phyloP scores from a whole-genome alignment of 2,329 filamentous ascomycete genomes.

The Calonectria honghensis region DNA sequence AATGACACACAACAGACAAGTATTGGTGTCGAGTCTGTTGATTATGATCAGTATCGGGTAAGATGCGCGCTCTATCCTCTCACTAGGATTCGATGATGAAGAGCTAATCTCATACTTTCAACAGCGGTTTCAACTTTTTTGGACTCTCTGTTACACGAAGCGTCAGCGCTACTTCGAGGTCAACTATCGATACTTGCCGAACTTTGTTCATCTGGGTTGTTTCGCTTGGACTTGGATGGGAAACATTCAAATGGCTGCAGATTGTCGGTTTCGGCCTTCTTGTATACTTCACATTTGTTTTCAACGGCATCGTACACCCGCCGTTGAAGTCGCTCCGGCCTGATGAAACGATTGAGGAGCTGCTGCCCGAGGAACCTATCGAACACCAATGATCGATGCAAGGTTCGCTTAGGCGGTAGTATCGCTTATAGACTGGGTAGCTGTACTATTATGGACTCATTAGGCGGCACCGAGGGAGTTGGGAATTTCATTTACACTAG shows the following conservation, averaged over 20 bases:
- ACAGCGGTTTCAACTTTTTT: conserved; percentile 98
- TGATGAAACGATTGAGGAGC: conserved; percentile 73
- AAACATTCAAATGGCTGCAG: conserved; percentile 98
- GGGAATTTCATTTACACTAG: conserved; percentile 8
- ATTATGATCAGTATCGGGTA: conserved; percentile 99
- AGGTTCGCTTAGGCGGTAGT: neutral
- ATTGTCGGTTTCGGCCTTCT: conserved; percentile 90
- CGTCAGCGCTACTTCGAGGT: conserved; percentile 93
- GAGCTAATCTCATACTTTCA: conserved; percentile 46
- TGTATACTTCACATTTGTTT: conserved; percentile 97
- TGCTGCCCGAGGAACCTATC: conserved; percentile 89
- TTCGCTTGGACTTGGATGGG: conserved; percentile 94
- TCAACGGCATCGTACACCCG: conserved; percentile 93
- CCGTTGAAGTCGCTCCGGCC: conserved; percentile 82
- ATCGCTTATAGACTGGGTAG: conserved; percentile 11
- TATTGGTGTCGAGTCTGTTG: conserved; percentile 86
- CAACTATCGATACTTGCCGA: conserved; percentile 97
- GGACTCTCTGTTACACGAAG: conserved; percentile 92
- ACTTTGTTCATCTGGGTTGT: conserved; percentile 99
- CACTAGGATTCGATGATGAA: neutral
- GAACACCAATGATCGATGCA: conserved; percentile 73
- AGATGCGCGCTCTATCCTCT: conserved; percentile 2
- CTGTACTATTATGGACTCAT: neutral
- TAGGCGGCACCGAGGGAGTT: conserved; percentile 39
- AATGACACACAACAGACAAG: conserved; percentile 81